Evolutionary conservation across 2,329 filamentous ascomycete species (phyloP).

Genomic region (Botryotinia calthae): DNA sequence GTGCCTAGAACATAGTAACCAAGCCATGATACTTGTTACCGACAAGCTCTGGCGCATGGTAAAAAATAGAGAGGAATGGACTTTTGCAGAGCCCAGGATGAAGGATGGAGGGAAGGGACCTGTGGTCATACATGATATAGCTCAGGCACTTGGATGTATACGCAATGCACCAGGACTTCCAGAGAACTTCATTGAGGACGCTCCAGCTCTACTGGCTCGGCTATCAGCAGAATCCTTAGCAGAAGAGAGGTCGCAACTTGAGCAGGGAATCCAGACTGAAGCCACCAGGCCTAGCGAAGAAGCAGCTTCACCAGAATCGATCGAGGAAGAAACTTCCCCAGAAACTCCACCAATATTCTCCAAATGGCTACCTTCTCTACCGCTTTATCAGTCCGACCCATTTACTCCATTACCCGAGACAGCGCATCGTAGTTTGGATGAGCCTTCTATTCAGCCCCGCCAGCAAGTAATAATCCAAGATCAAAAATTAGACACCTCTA

Average conservation of each 20-base stretch:
- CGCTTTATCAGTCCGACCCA: background rate
- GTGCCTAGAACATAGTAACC: background rate
- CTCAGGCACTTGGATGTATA: constrained; percentile 11
- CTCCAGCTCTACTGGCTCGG: background rate
- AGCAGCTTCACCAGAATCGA: background rate
- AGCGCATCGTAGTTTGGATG: background rate
- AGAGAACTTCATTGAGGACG: constrained; percentile 1
- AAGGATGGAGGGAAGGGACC: constrained; percentile 13
- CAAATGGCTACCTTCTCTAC: background rate
- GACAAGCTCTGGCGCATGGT: constrained; percentile 11
- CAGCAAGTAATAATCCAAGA: background rate
- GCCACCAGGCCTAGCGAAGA: background rate
- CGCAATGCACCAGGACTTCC: constrained; percentile 9
- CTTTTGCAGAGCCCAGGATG: constrained; percentile 6
- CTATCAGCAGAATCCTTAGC: background rate
- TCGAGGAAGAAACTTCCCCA: background rate
- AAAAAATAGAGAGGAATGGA: constrained; percentile 7
- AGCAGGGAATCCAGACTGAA: background rate
- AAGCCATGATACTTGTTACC: constrained; percentile 8
- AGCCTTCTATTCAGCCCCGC: background rate
- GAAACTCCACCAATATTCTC: background rate
- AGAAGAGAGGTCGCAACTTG: background rate
- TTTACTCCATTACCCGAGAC: background rate
- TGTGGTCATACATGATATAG: constrained; percentile 14
- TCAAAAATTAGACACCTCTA: background rate